These are phyloP conservation scores for Collybia mongolica DNA, from an alignment of 768 basidiomycete species.

Conservation along the genomic window DNA sequence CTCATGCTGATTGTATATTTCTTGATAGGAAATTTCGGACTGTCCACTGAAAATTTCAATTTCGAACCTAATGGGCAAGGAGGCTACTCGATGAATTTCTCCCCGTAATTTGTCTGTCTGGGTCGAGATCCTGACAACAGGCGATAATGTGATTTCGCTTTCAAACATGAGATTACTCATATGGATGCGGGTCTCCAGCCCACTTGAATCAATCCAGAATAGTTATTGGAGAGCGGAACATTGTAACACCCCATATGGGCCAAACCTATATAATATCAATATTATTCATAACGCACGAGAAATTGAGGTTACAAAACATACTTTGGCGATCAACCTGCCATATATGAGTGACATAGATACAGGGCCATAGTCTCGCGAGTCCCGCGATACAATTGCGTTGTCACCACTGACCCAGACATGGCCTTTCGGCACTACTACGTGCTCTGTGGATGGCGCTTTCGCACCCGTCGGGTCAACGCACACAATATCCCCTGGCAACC, in stretches of 20 bases:
- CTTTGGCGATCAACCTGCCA: slow-evolving; percentile 65
- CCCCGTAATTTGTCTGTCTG: slow-evolving; percentile 32
- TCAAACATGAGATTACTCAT: too few relatives aligned
- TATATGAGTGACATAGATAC: slow-evolving; percentile 79
- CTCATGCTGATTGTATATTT: background rate
- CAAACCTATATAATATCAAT: slow-evolving; percentile 34
- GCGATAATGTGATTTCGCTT: too few relatives aligned
- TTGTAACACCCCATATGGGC: slow-evolving; percentile 35
- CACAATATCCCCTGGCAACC: slow-evolving; percentile 84
- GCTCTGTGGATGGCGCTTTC: slow-evolving; percentile 62
- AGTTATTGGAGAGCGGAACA: slow-evolving; percentile 43
- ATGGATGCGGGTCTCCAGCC: too few relatives aligned
- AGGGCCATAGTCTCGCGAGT: slow-evolving; percentile 93
- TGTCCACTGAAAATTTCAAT: slow-evolving; percentile 97
- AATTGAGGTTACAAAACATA: slow-evolving; percentile 27
- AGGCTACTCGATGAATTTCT: slow-evolving; percentile 94
- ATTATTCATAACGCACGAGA: background rate
- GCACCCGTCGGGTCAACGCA: slow-evolving; percentile 84
- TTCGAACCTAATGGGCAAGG: slow-evolving; percentile 92
- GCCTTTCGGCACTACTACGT: slow-evolving; percentile 78
- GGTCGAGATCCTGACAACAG: background rate
- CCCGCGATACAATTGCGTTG: slow-evolving; percentile 78
- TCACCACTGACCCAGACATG: slow-evolving; percentile 93
- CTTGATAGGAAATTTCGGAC: slow-evolving; percentile 78
- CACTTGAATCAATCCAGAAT: slow-evolving; percentile 28